Evolutionary conservation across 495 filamentous ascomycete genomes (phyloP).

Genomic region (Podospora sp.): DNA sequence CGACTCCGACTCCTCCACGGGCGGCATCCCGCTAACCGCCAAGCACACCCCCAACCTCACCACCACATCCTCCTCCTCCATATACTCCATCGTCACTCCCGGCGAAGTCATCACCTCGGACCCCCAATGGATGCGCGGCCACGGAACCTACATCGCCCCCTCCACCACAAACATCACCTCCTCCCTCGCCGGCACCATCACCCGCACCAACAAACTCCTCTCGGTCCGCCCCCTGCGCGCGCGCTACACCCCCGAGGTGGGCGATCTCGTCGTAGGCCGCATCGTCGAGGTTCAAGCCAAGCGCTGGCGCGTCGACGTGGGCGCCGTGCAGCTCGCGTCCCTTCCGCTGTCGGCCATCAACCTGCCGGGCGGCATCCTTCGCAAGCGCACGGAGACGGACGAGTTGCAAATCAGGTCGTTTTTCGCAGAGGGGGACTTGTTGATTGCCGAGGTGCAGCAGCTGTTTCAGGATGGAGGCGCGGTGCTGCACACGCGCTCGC

Average conservation of each 20-base stretch:
- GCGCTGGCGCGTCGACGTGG: slow-evolving; percentile 93
- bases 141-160: slow-evolving; percentile 73
- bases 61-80: background rate
- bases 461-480: slow-evolving; percentile 81
- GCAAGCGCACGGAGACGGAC: slow-evolving; percentile 88
- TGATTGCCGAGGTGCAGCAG: slow-evolving; percentile 89
- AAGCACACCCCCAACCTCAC: background rate
- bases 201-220: slow-evolving; percentile 93
- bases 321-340: slow-evolving; percentile 75
- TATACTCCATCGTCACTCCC: slow-evolving; percentile 71
- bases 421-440: slow-evolving; percentile 85
- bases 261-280: slow-evolving; percentile 90
- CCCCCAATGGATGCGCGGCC: slow-evolving; percentile 97
- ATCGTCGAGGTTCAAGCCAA: slow-evolving; percentile 88
- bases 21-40: slow-evolving; percentile 56
- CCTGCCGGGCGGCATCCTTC: slow-evolving; percentile 87
- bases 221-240: slow-evolving; percentile 85
- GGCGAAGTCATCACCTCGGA: slow-evolving; percentile 87
- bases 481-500: slow-evolving; percentile 79
- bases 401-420: slow-evolving; percentile 94
- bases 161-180: slow-evolving; percentile 70
- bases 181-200: slow-evolving; percentile 83
- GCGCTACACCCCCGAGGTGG: slow-evolving; percentile 94
- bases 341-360: slow-evolving; percentile 90
- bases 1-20: slow-evolving; percentile 47